Evolutionary conservation across 1,139 yeast species (phyloP).

Genomic region (Hemisphaericaspora subhashii): DNA sequence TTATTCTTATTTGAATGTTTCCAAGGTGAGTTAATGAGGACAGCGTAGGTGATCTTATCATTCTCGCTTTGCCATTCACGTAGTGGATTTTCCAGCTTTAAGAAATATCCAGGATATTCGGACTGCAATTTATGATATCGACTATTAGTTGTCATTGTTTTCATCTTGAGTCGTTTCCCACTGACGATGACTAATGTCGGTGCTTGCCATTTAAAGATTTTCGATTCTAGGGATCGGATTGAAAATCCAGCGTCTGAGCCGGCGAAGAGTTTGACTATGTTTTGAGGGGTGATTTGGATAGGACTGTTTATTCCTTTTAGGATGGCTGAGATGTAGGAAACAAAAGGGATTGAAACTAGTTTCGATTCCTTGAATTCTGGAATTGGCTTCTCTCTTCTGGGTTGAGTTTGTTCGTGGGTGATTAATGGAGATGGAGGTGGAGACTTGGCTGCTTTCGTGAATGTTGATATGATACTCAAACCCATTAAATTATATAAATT

Average conservation of each 20-base stretch:
- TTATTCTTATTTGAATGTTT: slow-evolving; percentile 64
- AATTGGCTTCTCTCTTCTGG: slow-evolving; percentile 3
- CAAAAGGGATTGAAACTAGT: slow-evolving; percentile 39
- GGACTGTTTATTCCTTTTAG: slow-evolving; percentile 20
- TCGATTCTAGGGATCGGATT: slow-evolving; percentile 80
- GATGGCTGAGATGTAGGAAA: slow-evolving; percentile 43
- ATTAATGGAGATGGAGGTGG: slow-evolving; percentile 1
- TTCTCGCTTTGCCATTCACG: slow-evolving; percentile 34
- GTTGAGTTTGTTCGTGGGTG: neutral
- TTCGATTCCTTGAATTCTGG: slow-evolving; percentile 33
- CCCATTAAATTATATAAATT: slow-evolving; percentile 37
- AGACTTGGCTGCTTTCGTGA: neutral
- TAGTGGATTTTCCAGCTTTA: slow-evolving; percentile 30
- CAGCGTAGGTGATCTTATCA: slow-evolving; percentile 57
- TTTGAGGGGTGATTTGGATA: slow-evolving; percentile 30
- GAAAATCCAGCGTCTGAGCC: slow-evolving; percentile 85
- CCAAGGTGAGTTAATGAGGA: slow-evolving; percentile 74
- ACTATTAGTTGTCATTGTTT: slow-evolving; percentile 42
- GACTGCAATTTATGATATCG: slow-evolving; percentile 52
- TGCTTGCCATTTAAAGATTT: slow-evolving; percentile 87
- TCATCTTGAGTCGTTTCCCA: slow-evolving; percentile 55
- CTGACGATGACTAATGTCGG: slow-evolving; percentile 72
- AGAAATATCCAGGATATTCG: slow-evolving; percentile 51
- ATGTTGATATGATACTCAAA: slow-evolving; percentile 21
- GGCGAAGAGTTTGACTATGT: slow-evolving; percentile 62